Base-by-base conservation (phyloP, 2,329 filamentous ascomycete genomes). In the Cercospora sp. region DNA sequence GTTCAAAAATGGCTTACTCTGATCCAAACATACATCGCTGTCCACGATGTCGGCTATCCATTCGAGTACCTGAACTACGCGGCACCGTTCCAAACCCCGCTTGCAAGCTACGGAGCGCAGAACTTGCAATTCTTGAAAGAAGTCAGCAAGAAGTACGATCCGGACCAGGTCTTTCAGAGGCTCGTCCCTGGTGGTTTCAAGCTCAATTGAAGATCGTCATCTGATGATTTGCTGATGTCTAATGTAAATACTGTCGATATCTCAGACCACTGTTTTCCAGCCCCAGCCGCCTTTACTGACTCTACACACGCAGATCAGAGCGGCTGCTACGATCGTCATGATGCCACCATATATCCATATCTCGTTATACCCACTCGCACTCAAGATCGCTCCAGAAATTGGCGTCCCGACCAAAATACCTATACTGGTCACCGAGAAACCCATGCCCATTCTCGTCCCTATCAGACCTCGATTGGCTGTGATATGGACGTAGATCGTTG, bases 341-440 rank as follows among this genome's bases (percentile, higher is more conserved):
- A 76, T 66, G 8, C 81, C 83, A 0, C 81, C 81, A 75, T 79
- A 84, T 1, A 79, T 71, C 83, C 83, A 84, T 1, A 82, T 72
- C 30, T 79, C 74, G 1, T 74, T 75, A 45, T 81, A 85, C 9
- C 83, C 80, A 13, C 81, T 81, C 5, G 75, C 72, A 61, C 80
- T 79, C 66, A 87, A 68, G 40, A 88, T 86, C 13, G 84, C 83
- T n/a, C 86, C 86, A 2, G 83, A 84, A 64, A 87, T 86, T 0
- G 86, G 86, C 2, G 85, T 86, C 2, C 86, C 86, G 7, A 87
- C 80, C 68, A 88, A 57, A 3, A 71, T 55, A 0, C 85, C 87
- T 8, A 87, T 77, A 0, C 82, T 81, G 2, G 81, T 80, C 45
- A 83, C 75, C 1, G 81, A 81, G 71, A 88, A 88, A 8, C 82